Evolutionary conservation across 768 basidiomycete species (phyloP).

Genomic region (Tephrocybe sp.): DNA sequence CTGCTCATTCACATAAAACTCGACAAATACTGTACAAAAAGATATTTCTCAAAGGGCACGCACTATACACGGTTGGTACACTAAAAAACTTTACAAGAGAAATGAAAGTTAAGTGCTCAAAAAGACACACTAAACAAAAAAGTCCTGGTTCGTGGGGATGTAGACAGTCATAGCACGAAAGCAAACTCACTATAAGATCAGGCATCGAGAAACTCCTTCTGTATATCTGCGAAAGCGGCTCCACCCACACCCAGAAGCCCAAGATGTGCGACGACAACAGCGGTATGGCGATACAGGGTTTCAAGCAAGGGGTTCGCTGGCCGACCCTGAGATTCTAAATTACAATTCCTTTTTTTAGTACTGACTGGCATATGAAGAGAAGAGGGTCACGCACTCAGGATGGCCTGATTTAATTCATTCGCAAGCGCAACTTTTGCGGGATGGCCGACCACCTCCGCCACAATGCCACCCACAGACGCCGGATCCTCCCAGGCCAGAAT

Average conservation of each 20-base stretch:
- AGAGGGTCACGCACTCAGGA: constrained; percentile 60
- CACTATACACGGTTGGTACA: constrained; percentile 1
- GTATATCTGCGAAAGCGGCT: constrained; percentile 82
- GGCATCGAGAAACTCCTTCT: constrained; percentile 66
- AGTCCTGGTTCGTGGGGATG: neutral
- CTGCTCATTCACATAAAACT: neutral
- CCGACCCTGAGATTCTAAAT: constrained; percentile 73
- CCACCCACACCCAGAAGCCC: constrained; percentile 70
- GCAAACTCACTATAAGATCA: constrained; percentile 15
- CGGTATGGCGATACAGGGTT: constrained; percentile 73
- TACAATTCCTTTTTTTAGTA: constrained; percentile 4
- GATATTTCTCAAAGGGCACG: constrained; percentile 1
- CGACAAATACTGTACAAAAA: neutral
- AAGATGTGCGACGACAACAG: constrained; percentile 68
- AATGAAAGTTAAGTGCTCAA: neutral
- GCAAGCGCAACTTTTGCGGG: constrained; percentile 66
- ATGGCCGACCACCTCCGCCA: constrained; percentile 67
- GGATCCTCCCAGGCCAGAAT: constrained; percentile 83
- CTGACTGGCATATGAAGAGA: neutral
- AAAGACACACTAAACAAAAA: neutral
- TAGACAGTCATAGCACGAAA: neutral
- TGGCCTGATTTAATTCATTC: constrained; percentile 78
- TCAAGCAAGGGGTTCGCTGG: constrained; percentile 74
- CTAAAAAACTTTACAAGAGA: constrained; percentile 1
- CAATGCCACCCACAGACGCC: constrained; percentile 60